Evolutionary conservation across 2,329 filamentous ascomycete genomes (phyloP).

Genomic region (Aspergillus hiratsukae): DNA sequence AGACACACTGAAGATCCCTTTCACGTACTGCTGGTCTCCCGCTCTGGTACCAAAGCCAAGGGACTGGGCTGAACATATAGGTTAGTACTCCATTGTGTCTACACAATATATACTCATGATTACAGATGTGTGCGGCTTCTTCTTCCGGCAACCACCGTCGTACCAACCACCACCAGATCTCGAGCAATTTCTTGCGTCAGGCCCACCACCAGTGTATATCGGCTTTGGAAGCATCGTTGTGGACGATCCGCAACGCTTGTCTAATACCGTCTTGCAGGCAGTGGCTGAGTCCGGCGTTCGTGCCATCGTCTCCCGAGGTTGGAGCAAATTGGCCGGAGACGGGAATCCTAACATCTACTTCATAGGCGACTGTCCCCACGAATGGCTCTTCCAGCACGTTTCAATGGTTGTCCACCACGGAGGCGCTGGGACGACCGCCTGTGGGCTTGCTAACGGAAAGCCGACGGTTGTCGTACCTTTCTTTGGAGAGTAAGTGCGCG

Average conservation of each 20-base stretch:
- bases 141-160: conserved; percentile 36
- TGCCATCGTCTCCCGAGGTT: conserved; percentile 53
- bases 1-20: conserved; percentile 36
- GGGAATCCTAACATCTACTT: conserved; percentile 41
- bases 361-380: conserved; percentile 53
- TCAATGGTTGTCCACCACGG: conserved; percentile 56
- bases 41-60: conserved; percentile 37
- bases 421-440: conserved; percentile 56
- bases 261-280: conserved; percentile 45
- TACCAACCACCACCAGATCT: conserved; percentile 41
- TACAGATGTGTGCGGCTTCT: conserved; percentile 44
- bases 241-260: conserved; percentile 45
- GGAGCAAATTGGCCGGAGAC: conserved; percentile 45
- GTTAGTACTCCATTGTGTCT: conserved; percentile 9
- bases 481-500: conserved; percentile 45
- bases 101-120: background rate
- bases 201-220: conserved; percentile 51
- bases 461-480: conserved; percentile 56
- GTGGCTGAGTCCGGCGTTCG: conserved; percentile 45
- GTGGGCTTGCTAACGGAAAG: conserved; percentile 47
- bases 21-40: conserved; percentile 46
- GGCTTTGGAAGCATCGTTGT: conserved; percentile 56
- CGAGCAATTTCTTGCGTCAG: conserved; percentile 41
- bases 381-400: conserved; percentile 56
- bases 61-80: conserved; percentile 39